A percentile compares a stretch with the other conserved stretches of the same genome.
Conservation (phyloP, 768 basidiomycete genomes). For the Rhizopogon vinicolor region DNA sequence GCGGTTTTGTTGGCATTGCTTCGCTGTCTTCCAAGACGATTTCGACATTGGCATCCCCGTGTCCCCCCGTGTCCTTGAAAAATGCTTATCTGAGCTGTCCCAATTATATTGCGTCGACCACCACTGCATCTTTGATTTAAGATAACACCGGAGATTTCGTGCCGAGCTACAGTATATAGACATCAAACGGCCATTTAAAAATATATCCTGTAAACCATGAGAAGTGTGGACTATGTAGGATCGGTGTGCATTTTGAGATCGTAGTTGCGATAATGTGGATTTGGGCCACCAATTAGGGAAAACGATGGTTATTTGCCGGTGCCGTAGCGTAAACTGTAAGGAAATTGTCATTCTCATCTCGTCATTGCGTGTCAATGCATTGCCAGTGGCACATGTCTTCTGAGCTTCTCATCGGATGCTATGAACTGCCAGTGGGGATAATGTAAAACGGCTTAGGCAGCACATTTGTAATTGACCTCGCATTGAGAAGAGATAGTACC, state of each 20-base stretch:
- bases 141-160: neutral
- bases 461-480: neutral
- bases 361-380: neutral
- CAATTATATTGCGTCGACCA: neutral
- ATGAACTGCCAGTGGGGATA: neutral
- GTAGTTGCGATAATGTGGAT: too few species aligned
- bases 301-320: neutral
- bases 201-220: neutral
- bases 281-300: too few species aligned
- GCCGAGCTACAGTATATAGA: neutral
- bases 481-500: neutral
- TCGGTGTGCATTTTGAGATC: neutral
- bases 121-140: neutral
- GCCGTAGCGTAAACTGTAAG: neutral
- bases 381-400: neutral
- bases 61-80: neutral
- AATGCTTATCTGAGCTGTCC: neutral
- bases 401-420: neutral
- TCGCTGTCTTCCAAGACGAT: neutral
- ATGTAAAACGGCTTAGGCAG: too few species aligned
- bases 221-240: neutral
- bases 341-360: neutral
- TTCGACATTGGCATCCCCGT: too few species aligned
- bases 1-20: neutral
- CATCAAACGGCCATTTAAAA: neutral